Evolutionary conservation across 352 stramenopile species (phyloP).

Genomic region (Globisporangium nodosum): DNA sequence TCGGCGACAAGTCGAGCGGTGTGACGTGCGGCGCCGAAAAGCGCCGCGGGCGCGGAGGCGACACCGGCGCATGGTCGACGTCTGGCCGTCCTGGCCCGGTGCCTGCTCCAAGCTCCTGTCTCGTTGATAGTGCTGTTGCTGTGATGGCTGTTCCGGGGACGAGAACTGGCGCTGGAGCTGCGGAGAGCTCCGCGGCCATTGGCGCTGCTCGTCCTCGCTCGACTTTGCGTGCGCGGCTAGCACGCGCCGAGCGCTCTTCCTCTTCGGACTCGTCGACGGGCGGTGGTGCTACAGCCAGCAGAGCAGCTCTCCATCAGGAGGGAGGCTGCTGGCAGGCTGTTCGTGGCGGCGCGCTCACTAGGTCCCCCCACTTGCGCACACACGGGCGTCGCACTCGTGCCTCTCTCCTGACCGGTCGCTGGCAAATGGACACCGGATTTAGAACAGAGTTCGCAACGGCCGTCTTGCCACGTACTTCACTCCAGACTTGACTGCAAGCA

Average conservation of each 20-base stretch:
- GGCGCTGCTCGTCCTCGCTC: not conserved
- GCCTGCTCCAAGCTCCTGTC: not conserved
- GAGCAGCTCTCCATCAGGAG: slow-evolving; percentile 1
- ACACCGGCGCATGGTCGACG: not conserved
- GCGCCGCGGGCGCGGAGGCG: not conserved
- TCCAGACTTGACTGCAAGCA: not conserved
- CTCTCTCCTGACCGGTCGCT: no score
- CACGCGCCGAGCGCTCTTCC: not conserved
- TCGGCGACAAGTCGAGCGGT: slow-evolving; percentile 78
- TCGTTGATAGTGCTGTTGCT: not conserved
- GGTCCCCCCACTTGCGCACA: not conserved
- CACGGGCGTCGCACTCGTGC: no score
- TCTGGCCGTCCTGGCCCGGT: not conserved
- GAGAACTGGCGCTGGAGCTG: not conserved
- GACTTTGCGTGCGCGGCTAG: not conserved
- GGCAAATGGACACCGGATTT: not conserved
- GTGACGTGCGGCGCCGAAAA: not conserved
- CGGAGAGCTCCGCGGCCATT: slow-evolving; percentile 1
- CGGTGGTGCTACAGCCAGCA: not conserved
- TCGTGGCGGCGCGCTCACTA: not conserved
- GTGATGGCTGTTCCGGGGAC: not conserved
- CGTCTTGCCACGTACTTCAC: no score
- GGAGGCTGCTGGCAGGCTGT: not conserved
- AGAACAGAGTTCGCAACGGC: not conserved
- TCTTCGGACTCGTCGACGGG: not conserved